Conservation (phyloP, 1,284 basidiomycete genomes). For the Moesziomyces antarcticus region DNA sequence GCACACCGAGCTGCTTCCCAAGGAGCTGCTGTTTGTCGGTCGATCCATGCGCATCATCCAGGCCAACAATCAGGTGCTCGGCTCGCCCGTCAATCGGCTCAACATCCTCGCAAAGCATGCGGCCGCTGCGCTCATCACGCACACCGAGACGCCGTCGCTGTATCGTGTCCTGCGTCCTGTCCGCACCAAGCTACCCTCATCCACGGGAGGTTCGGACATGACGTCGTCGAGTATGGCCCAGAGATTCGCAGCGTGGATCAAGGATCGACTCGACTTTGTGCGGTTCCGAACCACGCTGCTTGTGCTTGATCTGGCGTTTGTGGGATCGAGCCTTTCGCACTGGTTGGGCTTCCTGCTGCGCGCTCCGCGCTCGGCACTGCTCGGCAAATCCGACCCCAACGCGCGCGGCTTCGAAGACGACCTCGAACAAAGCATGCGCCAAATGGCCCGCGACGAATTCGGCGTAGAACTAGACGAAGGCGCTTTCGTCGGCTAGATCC, state of each 20-base stretch:
- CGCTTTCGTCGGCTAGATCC: constrained; percentile 48
- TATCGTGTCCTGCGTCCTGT: constrained; percentile 49
- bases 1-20: constrained; percentile 60
- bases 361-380: constrained; percentile 22
- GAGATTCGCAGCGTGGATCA: constrained; percentile 42
- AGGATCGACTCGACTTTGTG: constrained; percentile 48
- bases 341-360: constrained; percentile 41
- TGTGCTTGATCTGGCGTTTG: constrained; percentile 53
- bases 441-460: constrained; percentile 57
- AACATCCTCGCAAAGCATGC: constrained; percentile 64
- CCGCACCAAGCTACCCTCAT: background rate
- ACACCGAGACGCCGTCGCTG: constrained; percentile 34
- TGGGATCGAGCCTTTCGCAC: constrained; percentile 34
- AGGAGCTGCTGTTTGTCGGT: constrained; percentile 61
- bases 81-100: constrained; percentile 63
- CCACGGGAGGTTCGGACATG: too few relatives aligned
- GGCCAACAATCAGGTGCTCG: constrained; percentile 60
- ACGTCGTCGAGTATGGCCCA: constrained; percentile 6
- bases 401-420: constrained; percentile 61
- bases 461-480: constrained; percentile 59
- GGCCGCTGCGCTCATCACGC: constrained; percentile 49
- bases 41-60: constrained; percentile 61
- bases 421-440: constrained; percentile 56
- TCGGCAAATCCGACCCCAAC: constrained; percentile 30
- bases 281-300: constrained; percentile 53